phyloP scores from a whole-genome alignment of 2,329 filamentous ascomycete genomes.

The Aureobasidium sp. region DNA sequence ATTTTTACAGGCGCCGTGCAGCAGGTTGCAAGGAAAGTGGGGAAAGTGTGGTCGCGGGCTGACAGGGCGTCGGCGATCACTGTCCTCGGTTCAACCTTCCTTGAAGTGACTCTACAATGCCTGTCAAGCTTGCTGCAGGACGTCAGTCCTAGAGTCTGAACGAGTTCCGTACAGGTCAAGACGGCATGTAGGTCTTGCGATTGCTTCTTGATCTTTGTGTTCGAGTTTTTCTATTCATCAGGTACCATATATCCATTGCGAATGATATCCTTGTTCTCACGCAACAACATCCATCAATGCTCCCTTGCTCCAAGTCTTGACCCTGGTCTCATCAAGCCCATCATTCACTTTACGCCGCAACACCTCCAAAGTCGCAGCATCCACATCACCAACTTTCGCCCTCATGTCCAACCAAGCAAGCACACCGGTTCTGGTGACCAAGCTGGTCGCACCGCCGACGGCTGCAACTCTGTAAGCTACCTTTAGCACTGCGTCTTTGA shows the following conservation, averaged over 20 bases:
- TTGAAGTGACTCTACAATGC: no score
- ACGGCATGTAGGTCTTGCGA: no score
- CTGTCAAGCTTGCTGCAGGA: not conserved
- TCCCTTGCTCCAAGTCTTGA: constrained; percentile 53
- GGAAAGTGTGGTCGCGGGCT: not conserved
- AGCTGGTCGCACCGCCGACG: constrained; percentile 69
- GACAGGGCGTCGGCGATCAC: constrained; percentile 1
- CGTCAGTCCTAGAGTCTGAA: not conserved
- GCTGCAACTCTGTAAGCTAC: constrained; percentile 59
- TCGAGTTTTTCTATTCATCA: no score
- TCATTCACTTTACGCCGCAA: constrained; percentile 55
- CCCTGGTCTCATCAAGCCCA: constrained; percentile 59
- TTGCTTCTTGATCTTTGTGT: no score
- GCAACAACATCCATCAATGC: not conserved
- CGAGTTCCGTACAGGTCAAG: not conserved
- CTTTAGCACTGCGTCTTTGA: constrained; percentile 57
- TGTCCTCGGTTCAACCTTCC: not conserved
- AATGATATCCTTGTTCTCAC: not conserved
- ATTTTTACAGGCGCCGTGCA: constrained; percentile 1
- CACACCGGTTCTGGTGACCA: constrained; percentile 68
- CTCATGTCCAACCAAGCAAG: constrained; percentile 67
- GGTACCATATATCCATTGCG: not conserved
- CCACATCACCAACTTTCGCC: constrained; percentile 43
- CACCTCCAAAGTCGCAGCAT: constrained; percentile 45
- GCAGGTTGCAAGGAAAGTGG: not conserved